These are phyloP conservation scores for Colletotrichum tofieldiae DNA, from an alignment of 2,329 filamentous ascomycete genomes.

Conservation along the genomic window DNA sequence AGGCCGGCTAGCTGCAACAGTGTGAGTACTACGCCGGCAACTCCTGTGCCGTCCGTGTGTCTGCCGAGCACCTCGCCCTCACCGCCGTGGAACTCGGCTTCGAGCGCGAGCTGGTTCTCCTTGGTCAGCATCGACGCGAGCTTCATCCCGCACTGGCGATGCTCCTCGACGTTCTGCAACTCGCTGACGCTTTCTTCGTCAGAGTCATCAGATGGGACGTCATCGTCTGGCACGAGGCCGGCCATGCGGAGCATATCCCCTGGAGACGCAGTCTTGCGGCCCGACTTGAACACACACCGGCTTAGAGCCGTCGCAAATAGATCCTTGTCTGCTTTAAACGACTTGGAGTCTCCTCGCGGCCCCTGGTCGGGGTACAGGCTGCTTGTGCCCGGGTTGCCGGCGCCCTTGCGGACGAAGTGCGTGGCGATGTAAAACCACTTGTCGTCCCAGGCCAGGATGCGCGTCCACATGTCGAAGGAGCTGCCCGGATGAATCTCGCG, in stretches of 20 bases:
- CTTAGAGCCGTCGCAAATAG: constrained; percentile 67
- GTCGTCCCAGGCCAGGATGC: constrained; percentile 11
- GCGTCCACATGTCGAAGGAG: constrained; percentile 14
- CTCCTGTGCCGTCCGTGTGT: constrained; percentile 54
- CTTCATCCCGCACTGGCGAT: constrained; percentile 53
- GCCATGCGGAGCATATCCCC: constrained; percentile 73
- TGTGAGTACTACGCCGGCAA: constrained; percentile 53
- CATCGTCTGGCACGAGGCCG: constrained; percentile 68
- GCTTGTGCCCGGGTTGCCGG: constrained; percentile 52
- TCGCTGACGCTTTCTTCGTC: background rate
- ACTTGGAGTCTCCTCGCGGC: background rate
- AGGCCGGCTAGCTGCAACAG: constrained; percentile 52
- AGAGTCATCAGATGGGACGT: constrained; percentile 40
- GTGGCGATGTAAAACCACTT: constrained; percentile 57
- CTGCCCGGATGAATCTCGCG: constrained; percentile 9
- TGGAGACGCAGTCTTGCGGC: constrained; percentile 76
- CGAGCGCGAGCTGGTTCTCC: constrained; percentile 50
- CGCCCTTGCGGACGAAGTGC: constrained; percentile 63
- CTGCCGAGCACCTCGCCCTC: constrained; percentile 53
- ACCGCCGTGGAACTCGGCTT: constrained; percentile 49
- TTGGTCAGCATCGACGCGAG: constrained; percentile 50
- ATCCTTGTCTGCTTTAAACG: constrained; percentile 43
- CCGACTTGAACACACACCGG: constrained; percentile 74
- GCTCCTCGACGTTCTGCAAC: constrained; percentile 50
- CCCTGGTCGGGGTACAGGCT: constrained; percentile 53